Evolutionary conservation across 2,329 filamentous ascomycete genomes (phyloP), one percentile per base, ranked within the genome.

Genomic region (Trichophyton schoenleinii): DNA sequence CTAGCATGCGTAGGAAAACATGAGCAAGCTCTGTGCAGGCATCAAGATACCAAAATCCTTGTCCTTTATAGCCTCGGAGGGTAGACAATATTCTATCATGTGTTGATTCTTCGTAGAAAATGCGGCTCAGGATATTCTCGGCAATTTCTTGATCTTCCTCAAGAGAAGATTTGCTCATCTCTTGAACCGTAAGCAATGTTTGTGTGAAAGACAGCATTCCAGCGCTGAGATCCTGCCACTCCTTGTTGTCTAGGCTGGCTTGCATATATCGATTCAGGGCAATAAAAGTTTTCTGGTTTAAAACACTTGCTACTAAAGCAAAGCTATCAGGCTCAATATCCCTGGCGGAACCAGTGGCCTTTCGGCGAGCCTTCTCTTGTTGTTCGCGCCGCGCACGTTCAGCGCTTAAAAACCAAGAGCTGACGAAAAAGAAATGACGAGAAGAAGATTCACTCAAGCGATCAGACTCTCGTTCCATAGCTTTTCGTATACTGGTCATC

Each of bases 91-190:
- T 83, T 25, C 88, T 82, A 64, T 99, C 92, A 69, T 99, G 91
- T 0, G 91, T 96, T 0, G 89, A 84, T 70, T 97, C 91, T 73
- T 99, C 94, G 75, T 99, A 99, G 72, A 99, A 99, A n/a, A 99
- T 89, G 64, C 92, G 89, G 68, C 88, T 95, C 59, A 96, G 84
- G 11, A 95, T 96, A 67, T 99, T 99, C 71, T 99, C 92, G 0
- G 94, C 92, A 71, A 99, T 97, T 68, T 97, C 94, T 70, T 95
- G 88, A 66, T 99, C 89, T n/a, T 96, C 91, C 64, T 96, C 91
- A 34, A 89, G 82, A 0, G 83, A 81, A 0, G 89, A 94, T 55
- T 88, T 84, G 1, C 86, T 80, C 91, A 99, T 97, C 64, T 95
- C 89, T 68, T 96, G 91, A 1, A 97, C 87, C 0, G 91, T 96